phyloP scores from a whole-genome alignment of 1,139 yeast species.

The Taphrina pruni region DNA sequence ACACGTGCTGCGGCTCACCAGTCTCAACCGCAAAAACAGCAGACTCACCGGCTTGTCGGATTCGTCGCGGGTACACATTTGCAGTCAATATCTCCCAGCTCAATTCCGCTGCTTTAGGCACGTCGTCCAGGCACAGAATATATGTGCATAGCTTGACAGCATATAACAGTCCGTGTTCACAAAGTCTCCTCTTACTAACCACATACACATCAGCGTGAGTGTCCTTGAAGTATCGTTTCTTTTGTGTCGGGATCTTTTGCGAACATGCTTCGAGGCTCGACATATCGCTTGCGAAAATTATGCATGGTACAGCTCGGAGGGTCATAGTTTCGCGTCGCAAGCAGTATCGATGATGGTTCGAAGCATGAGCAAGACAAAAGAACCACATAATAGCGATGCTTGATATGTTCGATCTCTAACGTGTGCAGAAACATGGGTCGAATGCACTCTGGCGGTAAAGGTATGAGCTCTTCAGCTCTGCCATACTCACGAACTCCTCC shows the following conservation, averaged over 20 bases:
- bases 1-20: conserved; percentile 1
- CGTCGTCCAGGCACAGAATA: conserved; percentile 12
- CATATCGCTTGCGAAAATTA: not conserved
- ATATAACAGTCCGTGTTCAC: not conserved
- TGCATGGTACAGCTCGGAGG: not conserved
- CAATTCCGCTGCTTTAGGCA: not conserved
- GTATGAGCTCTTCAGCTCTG: conserved; percentile 98
- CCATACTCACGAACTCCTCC: conserved; percentile 99
- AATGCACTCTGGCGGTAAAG: conserved; percentile 85
- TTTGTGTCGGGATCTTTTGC: not conserved
- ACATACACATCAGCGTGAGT: conserved; percentile 16
- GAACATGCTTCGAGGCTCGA: not conserved
- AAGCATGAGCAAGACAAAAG: not conserved
- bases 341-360: not conserved
- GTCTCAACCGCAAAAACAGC: conserved; percentile 16
- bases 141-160: not conserved
- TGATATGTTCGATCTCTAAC: not conserved
- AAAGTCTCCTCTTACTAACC: conserved; percentile 19
- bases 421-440: conserved; percentile 53
- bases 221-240: not conserved
- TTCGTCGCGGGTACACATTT: not conserved
- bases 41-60: not conserved
- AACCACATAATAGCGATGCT: not conserved
- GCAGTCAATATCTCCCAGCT: not conserved
- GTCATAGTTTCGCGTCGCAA: too few relatives aligned